These are phyloP conservation scores for Trifolium fragiferum DNA, from an alignment of 306 rosid genomes.

Conservation along the genomic window DNA sequence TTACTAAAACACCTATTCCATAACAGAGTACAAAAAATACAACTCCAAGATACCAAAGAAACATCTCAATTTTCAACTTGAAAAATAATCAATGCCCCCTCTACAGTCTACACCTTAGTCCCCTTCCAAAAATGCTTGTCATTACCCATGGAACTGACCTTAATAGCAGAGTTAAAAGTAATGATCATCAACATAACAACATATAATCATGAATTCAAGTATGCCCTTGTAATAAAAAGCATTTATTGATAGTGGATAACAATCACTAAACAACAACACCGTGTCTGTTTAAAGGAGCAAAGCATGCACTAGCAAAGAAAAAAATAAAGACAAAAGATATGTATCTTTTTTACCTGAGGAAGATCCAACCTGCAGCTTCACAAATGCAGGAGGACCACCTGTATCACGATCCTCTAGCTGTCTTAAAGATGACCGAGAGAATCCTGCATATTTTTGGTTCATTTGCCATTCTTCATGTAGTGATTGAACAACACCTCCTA, in stretches of 20 bases:
- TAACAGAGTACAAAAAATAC: neutral
- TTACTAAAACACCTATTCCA: neutral
- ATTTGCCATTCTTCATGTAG: slow-evolving; percentile 94
- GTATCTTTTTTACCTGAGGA: slow-evolving; percentile 46
- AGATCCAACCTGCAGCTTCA: slow-evolving; percentile 84
- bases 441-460: slow-evolving; percentile 81
- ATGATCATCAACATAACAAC: neutral
- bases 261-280: slow-evolving; percentile 15
- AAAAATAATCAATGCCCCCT: neutral
- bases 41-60: neutral
- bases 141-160: neutral
- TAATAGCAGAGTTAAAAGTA: neutral
- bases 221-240: slow-evolving; percentile 9
- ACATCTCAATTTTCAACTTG: neutral
- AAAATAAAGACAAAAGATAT: slow-evolving; percentile 3
- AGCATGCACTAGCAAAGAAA: slow-evolving; percentile 4
- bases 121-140: neutral
- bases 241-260: slow-evolving; percentile 1
- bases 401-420: slow-evolving; percentile 60
- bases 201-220: slow-evolving; percentile 6
- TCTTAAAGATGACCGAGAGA: slow-evolving; percentile 70
- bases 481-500: slow-evolving; percentile 85
- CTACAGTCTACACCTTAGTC: neutral
- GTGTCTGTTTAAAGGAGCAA: neutral
- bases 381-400: slow-evolving; percentile 89